phyloP scores from a whole-genome alignment of 1,284 basidiomycete genomes.

The Puccinia coronata region DNA sequence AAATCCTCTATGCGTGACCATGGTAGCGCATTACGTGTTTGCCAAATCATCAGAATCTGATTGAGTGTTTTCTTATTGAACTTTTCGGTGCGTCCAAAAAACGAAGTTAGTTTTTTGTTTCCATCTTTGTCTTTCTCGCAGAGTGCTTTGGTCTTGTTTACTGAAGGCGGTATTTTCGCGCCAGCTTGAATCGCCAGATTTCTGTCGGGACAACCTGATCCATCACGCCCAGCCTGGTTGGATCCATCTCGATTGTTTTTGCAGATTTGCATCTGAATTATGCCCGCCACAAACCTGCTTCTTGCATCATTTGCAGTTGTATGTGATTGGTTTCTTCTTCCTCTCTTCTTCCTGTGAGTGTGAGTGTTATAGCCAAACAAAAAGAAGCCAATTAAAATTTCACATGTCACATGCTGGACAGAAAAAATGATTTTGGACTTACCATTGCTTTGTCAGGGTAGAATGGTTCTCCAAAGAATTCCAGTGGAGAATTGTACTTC shows the following conservation, averaged over 20 bases:
- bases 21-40: too few species aligned
- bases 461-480: too few species aligned
- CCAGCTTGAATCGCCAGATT: slow-evolving; percentile 8
- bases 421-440: not conserved
- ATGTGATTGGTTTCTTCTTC: slow-evolving; percentile 25
- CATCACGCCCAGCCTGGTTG: slow-evolving; percentile 24
- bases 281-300: slow-evolving; percentile 21
- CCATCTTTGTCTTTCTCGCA: not conserved
- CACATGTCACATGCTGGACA: too few species aligned
- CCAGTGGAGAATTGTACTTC: slow-evolving; percentile 24
- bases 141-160: not conserved
- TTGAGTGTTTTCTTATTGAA: slow-evolving; percentile 28
- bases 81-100: slow-evolving; percentile 19
- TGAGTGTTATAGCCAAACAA: not conserved
- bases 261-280: slow-evolving; percentile 17
- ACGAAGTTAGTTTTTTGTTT: slow-evolving; percentile 1
- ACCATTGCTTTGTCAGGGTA: slow-evolving; percentile 2
- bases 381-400: not conserved
- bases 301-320: slow-evolving; percentile 28
- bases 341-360: not conserved
- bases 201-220: slow-evolving; percentile 23
- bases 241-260: too few species aligned
- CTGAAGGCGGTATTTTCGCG: slow-evolving; percentile 12
- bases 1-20: slow-evolving; percentile 22
- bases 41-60: slow-evolving; percentile 30